Base-by-base conservation (phyloP, 2,329 filamentous ascomycete species). In the Fusarium longipes region DNA sequence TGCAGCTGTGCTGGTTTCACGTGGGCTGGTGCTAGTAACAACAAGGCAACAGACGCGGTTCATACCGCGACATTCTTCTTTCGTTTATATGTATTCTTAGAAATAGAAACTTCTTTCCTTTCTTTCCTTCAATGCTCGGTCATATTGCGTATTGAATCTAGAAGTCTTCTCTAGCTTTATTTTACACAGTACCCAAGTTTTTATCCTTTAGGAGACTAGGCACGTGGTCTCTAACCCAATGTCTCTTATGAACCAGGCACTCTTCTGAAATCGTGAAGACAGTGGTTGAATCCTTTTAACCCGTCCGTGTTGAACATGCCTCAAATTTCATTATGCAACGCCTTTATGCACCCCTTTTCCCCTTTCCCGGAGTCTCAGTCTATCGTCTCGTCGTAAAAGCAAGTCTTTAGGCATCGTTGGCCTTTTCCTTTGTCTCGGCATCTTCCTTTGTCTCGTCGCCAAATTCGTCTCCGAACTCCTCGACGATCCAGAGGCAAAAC, bases 401-500 rank as follows among this genome's bases (percentile, higher is more conserved):
- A n/a, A 6, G 11, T 9, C 12, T 54, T 39, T 35, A 65, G 18
- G 50, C 47, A 14, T 55, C 20, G 10, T 25, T 48, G 14, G 45
- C 5, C 17, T 45, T 52, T 40, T 30, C 42, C 20, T 42, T 38
- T 17, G 62, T 56, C 24, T 55, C 36, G 15, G 60, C 52, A 10
- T 75, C 72, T 24, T 64, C 57, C 29, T 54, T 45, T 18, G 59
- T 51, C 14, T 76, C 73, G 0, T 56, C 72, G 32, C 77, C 82
- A 54, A 87, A 95, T 78, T 94, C 88, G 1, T 84, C 83, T 10
- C 82, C 84, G 72, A 86, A 97, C 79, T 97, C 92, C 35, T 89
- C 83, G 11, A 97, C 91, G 42, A 98, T 84, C 93, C 93, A 97
- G 53, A 93, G 84, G 75, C 94, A 98, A 76, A 96, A 98, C 74